Percentiles rank a stretch among this genome's conserved stretches.
phyloP scores from a whole-genome alignment of 164 flowering plant species.

The Magnolia changhungtana region DNA sequence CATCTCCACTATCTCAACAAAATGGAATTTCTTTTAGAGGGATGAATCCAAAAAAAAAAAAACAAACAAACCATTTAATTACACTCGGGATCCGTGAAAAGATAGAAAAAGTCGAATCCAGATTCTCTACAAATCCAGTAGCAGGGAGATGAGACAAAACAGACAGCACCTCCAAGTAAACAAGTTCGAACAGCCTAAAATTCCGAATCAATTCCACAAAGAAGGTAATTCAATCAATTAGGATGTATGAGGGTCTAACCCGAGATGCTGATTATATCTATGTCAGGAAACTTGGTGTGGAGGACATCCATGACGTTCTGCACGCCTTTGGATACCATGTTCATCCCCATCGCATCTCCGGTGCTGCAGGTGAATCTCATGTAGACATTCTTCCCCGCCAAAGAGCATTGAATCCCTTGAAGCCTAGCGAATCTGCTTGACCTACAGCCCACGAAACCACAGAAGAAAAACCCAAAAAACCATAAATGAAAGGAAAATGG shows the following conservation, averaged over 20 bases:
- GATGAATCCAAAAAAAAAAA: no score
- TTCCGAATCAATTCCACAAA: background rate
- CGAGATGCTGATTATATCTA: constrained; percentile 80
- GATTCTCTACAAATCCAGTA: no score
- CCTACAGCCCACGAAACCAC: constrained; percentile 29
- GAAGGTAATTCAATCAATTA: background rate
- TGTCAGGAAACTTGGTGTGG: constrained; percentile 67
- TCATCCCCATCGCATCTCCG: constrained; percentile 98
- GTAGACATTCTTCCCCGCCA: constrained; percentile 74
- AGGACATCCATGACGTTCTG: constrained; percentile 84
- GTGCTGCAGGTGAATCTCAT: constrained; percentile 76
- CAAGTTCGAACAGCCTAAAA: background rate
- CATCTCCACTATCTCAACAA: background rate
- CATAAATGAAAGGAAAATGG: background rate
- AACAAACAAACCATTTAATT: no score
- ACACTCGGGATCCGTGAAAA: no score
- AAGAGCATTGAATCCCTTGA: constrained; percentile 55
- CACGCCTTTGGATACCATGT: constrained; percentile 93
- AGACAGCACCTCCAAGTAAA: no score
- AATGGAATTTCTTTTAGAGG: background rate
- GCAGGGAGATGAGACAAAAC: no score
- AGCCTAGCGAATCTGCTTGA: constrained; percentile 85
- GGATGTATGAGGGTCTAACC: constrained; percentile 30
- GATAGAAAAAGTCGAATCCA: no score
- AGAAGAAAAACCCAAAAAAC: background rate